Base-by-base conservation (phyloP, 257 asterid species). In the Eucommia ulmoides region DNA sequence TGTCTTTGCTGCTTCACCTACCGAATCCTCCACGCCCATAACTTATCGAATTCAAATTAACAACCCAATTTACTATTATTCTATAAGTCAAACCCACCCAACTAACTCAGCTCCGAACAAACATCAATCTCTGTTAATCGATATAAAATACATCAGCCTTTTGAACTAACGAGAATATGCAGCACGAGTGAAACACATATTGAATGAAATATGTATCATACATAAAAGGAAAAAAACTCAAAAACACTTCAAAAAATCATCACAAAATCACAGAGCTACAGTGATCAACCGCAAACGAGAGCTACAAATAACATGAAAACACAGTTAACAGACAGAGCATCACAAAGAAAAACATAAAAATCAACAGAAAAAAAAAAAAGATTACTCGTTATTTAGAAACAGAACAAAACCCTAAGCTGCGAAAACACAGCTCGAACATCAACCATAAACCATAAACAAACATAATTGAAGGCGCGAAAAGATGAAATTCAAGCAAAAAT, bases 1-100 rank as follows among this genome's bases (percentile, higher is more conserved):
- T 16, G 74, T 58, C 67, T 68, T 74, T 0, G 54, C 50, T 53
- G 59, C 71, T 53, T 75, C 84, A 19, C 81, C 50, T 54, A 65
- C 79, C 3, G 42, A 53, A 38, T 72, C 89, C 56, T 56, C 82
- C 72, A 69, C 86, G 38, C 78, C 92, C 95, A 84, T 84, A 35
- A 50, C 59, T 59, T 21, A 67, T 42, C 20, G 56, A 49, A 62
- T 45, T n/a, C 56, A 45, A 52, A 50, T 21, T 23, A 16, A 24
- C 22, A 44, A 20, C 22, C 23, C 25, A 35, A 22, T 21, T 22
- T 17, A 7, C 17, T 3, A 15, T 19, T 10, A 16, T 1, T 42
- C 0, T 17, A 15, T 17, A 6, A 10, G 5, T 21, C 2, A 6
- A 6, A 8, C 8, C 19, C 4, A 3, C 48, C 3, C 9, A 16